phyloP scores from a whole-genome alignment of 208 protist species.

The Wallacemonas rigidus region DNA sequence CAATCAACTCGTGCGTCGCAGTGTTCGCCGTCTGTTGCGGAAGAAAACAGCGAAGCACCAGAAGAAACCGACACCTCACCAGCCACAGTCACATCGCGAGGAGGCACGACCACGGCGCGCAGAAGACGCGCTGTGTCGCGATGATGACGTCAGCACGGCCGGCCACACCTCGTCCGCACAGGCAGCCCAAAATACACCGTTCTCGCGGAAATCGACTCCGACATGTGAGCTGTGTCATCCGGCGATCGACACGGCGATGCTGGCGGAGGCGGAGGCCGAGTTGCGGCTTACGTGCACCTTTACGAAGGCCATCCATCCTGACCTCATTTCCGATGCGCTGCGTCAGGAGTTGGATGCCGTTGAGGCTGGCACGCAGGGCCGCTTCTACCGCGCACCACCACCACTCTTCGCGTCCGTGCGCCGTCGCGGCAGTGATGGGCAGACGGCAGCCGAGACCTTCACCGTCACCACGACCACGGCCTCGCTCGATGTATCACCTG shows the following conservation, averaged over 20 bases:
- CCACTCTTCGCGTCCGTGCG: conserved; percentile 18
- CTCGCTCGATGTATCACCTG: not conserved
- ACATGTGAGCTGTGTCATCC: conserved; percentile 26
- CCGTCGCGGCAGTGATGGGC: conserved; percentile 18
- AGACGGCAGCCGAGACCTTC: not conserved
- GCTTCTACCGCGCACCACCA: conserved; percentile 30
- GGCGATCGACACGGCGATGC: conserved; percentile 22
- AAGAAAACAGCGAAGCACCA: conserved; percentile 11
- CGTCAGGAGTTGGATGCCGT: conserved; percentile 53
- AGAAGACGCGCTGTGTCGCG: no score
- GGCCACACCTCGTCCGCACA: no score
- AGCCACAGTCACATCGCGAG: conserved; percentile 4
- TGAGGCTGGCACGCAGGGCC: conserved; percentile 23
- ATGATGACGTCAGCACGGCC: no score
- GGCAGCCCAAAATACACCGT: not conserved
- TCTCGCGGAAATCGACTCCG: conserved; percentile 5
- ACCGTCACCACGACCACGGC: not conserved
- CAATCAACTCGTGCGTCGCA: conserved; percentile 64
- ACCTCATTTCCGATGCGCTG: conserved; percentile 47
- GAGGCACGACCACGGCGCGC: no score
- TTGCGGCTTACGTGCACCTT: conserved; percentile 71
- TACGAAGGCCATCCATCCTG: conserved; percentile 64
- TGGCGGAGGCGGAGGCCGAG: conserved; percentile 34
- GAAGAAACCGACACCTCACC: not conserved
- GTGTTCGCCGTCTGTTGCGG: conserved; percentile 43